These are phyloP conservation scores for Suhomyces xylopsoci DNA, from an alignment of 805 yeast species.

Conservation along the genomic window DNA sequence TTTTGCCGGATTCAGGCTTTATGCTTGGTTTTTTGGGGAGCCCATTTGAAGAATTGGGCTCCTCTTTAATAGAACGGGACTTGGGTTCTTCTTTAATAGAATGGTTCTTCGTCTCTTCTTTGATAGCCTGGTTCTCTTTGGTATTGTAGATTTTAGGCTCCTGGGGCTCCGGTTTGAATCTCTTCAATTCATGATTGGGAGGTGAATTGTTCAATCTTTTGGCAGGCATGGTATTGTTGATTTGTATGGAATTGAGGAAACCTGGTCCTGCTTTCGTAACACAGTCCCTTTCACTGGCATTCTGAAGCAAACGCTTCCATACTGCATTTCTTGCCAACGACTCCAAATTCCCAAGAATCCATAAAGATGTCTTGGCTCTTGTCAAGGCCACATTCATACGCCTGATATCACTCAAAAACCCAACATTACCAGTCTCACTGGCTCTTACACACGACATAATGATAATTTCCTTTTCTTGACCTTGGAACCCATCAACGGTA, in stretches of 20 bases:
- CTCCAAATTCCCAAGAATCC: conserved; percentile 83
- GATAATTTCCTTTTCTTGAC: conserved; percentile 90
- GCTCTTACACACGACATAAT: conserved; percentile 96
- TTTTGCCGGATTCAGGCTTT: neutral
- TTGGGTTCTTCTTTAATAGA: neutral
- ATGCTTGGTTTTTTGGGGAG: neutral
- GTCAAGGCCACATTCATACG: conserved; percentile 98
- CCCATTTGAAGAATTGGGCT: neutral
- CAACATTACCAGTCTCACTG: conserved; percentile 62
- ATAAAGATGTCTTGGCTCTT: conserved; percentile 85
- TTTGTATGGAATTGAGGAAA: conserved; percentile 20
- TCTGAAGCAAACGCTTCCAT: conserved; percentile 67
- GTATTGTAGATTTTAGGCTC: neutral
- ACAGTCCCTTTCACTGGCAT: conserved; percentile 54
- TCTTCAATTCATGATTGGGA: neutral
- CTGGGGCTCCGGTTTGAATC: neutral
- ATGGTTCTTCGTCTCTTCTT: too few relatives aligned
- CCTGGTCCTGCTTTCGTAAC: conserved; percentile 35
- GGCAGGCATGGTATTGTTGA: neutral
- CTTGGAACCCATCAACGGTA: conserved; percentile 97
- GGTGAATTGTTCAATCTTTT: neutral
- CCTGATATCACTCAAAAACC: conserved; percentile 85
- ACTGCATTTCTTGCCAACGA: conserved; percentile 63
- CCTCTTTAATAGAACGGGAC: neutral
- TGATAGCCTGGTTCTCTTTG: neutral